Base-by-base conservation (phyloP, 2,329 filamentous ascomycete genomes). In the Chalara sp. region DNA sequence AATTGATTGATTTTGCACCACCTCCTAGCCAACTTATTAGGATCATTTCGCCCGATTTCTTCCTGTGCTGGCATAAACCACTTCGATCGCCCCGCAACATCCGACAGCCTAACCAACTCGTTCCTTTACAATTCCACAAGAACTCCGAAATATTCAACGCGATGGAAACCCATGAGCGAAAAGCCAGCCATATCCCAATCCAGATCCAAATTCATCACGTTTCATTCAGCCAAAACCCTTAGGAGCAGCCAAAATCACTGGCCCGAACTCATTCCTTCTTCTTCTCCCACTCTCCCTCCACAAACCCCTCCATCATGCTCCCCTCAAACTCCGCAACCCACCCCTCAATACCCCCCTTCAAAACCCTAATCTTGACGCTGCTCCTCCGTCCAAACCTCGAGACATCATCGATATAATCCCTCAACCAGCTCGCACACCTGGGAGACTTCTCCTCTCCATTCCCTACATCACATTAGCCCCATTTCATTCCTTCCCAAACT, bases 361-460 rank as follows among this genome's bases (percentile, higher is more conserved):
- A 64, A 11, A 78, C 70, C 47, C 73, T 59, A 32, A 75, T 72
- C 54, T 73, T 66, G 52, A 80, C 67, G 5, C 63, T 60, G 6
- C 65, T 68, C 28, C 71, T 71, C n/a, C 66, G 51, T n/a, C 60
- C 56, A 50, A 63, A 63, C 51, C 69, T 68, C 1, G 61, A 66
- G 40, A 74, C 61, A 28, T 75, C 70, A 43, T 73, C 59, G 49
- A 80, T 69, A 58, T 79, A 76, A 58, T 81, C 77, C 53, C 78
- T 74, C 67, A 81, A 72, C 77, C 78, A 81, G 6, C 68, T 70
- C 31, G 78, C 76, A 45, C 72, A 77, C 35, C 76, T 68, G 30
- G 72, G 75, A 4, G 76, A 78, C 37, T 76, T 70, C 13, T 73
- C 74, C 29, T 62, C 68, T 3, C 74, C 77, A 53, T 76, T 78